These are phyloP conservation scores for Deinandra increscens DNA, from an alignment of 129 eudicot species.

Conservation along the genomic window DNA sequence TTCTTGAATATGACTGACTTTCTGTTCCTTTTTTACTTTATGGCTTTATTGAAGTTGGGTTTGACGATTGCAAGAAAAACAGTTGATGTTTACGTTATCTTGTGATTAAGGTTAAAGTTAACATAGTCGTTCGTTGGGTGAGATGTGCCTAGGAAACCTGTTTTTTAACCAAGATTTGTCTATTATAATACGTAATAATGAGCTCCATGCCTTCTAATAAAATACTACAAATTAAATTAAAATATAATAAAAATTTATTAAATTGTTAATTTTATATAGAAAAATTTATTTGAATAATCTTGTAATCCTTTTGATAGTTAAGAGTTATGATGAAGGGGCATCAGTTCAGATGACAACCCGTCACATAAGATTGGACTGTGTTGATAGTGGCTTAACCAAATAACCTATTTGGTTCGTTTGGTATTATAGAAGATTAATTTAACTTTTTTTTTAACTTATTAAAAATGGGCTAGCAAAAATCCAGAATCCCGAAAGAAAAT, in stretches of 20 bases:
- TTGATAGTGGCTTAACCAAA: too few relatives aligned
- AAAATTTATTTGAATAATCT: too few relatives aligned
- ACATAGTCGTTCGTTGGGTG: conserved; percentile 34
- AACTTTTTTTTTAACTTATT: too few relatives aligned
- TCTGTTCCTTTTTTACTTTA: not conserved
- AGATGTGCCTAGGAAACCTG: conserved; percentile 38
- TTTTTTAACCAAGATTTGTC: conserved; percentile 12
- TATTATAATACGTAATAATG: not conserved
- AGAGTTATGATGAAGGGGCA: too few relatives aligned
- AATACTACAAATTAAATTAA: not conserved
- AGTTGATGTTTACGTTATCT: conserved; percentile 19
- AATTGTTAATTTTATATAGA: not conserved
- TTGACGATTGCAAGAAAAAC: conserved; percentile 22
- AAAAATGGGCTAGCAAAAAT: too few relatives aligned
- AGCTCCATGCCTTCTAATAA: not conserved
- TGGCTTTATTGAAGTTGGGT: conserved; percentile 23
- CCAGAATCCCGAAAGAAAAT: too few relatives aligned
- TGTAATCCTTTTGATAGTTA: too few relatives aligned
- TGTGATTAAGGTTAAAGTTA: conserved; percentile 38
- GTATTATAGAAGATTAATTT: too few relatives aligned
- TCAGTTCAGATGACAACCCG: too few relatives aligned
- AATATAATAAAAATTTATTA: not conserved
- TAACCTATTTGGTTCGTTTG: too few relatives aligned
- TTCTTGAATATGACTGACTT: not conserved
- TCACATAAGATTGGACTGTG: too few relatives aligned